Conservation (phyloP, 2,329 filamentous ascomycete species). For the Helotiales sp. region DNA sequence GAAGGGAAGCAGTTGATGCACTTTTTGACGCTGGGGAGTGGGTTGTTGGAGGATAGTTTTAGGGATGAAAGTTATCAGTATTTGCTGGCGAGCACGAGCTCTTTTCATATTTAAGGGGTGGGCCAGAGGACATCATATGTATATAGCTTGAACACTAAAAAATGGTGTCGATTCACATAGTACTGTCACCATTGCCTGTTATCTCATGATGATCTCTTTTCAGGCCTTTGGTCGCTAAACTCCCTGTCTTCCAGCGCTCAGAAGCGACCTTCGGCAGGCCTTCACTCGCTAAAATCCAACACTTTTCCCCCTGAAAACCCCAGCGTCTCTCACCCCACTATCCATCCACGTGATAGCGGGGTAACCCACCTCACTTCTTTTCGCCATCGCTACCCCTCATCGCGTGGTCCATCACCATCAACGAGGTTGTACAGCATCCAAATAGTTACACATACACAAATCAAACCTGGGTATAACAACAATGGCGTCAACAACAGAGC, state of each 20-base stretch:
- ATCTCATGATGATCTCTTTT: neutral
- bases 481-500: neutral
- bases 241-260: neutral
- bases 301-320: neutral
- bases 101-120: conserved; percentile 24
- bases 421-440: neutral
- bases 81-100: conserved; percentile 34
- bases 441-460: neutral
- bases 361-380: neutral
- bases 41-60: conserved; percentile 49
- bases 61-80: conserved; percentile 44
- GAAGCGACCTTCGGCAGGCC: neutral
- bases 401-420: neutral
- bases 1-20: conserved; percentile 50
- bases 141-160: too few relatives aligned
- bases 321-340: too few relatives aligned
- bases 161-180: too few relatives aligned
- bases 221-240: neutral
- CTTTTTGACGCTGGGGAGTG: conserved; percentile 41
- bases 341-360: conserved; percentile 11
- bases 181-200: too few relatives aligned
- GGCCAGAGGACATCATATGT: too few relatives aligned
- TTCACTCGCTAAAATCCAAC: neutral
- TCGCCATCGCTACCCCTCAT: neutral
- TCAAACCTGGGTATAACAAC: neutral